Percentiles rank a stretch among this genome's conserved stretches.
These are phyloP conservation scores for Aureobasidium melanogenum DNA, from an alignment of 2,329 filamentous ascomycete species.

Conservation along the genomic window DNA sequence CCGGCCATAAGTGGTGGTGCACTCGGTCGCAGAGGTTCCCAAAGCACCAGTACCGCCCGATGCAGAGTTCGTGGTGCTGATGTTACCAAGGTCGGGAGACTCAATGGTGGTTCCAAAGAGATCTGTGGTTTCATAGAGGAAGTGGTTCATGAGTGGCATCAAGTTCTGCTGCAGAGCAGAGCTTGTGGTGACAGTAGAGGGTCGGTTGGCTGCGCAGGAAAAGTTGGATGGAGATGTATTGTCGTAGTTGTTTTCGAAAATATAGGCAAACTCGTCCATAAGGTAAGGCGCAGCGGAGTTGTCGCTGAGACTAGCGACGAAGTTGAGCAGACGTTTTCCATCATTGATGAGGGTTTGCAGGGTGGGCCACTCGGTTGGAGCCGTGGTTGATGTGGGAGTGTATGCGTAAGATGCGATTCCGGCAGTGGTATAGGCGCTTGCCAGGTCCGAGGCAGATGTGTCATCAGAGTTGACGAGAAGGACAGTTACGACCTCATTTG, in stretches of 20 bases:
- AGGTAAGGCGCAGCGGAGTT: slow-evolving; percentile 45
- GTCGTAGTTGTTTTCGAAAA: slow-evolving; percentile 68
- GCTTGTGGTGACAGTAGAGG: slow-evolving; percentile 40
- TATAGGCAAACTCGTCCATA: slow-evolving; percentile 53
- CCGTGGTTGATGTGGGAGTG: slow-evolving; percentile 38
- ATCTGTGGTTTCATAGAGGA: slow-evolving; percentile 54
- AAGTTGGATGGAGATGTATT: slow-evolving; percentile 55
- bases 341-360: slow-evolving; percentile 59
- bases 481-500: slow-evolving; percentile 67
- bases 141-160: slow-evolving; percentile 73
- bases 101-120: slow-evolving; percentile 42
- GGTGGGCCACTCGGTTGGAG: slow-evolving; percentile 55
- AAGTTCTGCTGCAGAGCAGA: slow-evolving; percentile 48
- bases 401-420: slow-evolving; percentile 56
- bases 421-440: slow-evolving; percentile 45
- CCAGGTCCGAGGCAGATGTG: slow-evolving; percentile 47
- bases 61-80: slow-evolving; percentile 57
- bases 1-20: slow-evolving; percentile 49
- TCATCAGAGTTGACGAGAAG: slow-evolving; percentile 63
- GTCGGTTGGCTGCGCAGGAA: slow-evolving; percentile 63
- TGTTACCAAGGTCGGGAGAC: slow-evolving; percentile 52
- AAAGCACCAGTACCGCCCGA: slow-evolving; percentile 46
- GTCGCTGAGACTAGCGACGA: slow-evolving; percentile 47
- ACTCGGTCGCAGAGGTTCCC: slow-evolving; percentile 42
- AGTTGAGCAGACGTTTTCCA: slow-evolving; percentile 58